Evolutionary conservation across 2,329 filamentous ascomycete species (phyloP).

Genomic region (Stromatinia cepivora): DNA sequence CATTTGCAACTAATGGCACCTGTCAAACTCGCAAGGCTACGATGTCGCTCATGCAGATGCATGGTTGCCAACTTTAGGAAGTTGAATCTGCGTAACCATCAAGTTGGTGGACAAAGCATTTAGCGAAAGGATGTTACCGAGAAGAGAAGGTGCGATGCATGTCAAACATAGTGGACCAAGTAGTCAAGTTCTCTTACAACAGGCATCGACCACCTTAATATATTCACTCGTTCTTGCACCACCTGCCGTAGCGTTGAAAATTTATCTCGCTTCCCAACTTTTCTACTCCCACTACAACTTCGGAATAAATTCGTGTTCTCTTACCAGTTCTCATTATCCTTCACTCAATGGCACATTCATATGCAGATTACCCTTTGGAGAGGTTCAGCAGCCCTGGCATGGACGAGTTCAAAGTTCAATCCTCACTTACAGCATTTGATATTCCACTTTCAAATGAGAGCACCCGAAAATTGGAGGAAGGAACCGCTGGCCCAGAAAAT

Average conservation of each 20-base stretch:
- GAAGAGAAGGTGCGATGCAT: slow-evolving; percentile 8
- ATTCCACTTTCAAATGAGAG: background rate
- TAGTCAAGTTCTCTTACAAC: background rate
- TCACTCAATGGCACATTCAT: background rate
- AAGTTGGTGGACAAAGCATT: background rate
- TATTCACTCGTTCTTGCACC: background rate
- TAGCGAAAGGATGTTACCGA: background rate
- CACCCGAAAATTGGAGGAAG: slow-evolving; percentile 1
- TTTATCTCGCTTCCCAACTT: background rate
- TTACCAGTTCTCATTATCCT: background rate
- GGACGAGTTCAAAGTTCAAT: background rate
- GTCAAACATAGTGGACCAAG: background rate
- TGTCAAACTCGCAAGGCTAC: background rate
- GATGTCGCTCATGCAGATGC: background rate
- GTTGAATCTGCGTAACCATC: slow-evolving; percentile 4
- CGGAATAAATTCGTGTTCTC: background rate
- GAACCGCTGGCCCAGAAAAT: background rate
- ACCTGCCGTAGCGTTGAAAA: background rate
- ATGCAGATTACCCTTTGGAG: background rate
- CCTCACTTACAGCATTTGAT: background rate
- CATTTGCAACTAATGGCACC: background rate
- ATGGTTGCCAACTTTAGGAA: background rate
- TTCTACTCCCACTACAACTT: background rate
- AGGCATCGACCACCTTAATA: background rate
- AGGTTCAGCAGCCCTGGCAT: background rate